Evolutionary conservation across 2,329 filamentous ascomycete genomes (phyloP).

Genomic region (Talaromyces sp.): DNA sequence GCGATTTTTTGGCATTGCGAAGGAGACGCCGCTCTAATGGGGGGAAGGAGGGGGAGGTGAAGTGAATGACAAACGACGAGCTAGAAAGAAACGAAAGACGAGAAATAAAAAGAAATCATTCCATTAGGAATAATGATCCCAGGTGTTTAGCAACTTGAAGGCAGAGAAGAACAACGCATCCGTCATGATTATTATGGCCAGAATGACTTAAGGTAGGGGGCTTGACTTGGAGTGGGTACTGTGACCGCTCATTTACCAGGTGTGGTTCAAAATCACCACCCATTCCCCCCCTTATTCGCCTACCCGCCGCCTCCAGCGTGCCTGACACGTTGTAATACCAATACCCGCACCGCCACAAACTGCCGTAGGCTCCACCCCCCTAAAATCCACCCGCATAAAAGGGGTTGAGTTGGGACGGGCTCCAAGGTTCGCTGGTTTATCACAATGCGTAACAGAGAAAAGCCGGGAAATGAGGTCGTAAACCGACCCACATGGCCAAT

Average conservation of each 20-base stretch:
- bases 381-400: conserved; percentile 20
- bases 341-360: conserved; percentile 26
- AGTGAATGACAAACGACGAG: not conserved
- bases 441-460: not conserved
- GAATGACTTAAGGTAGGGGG: conserved; percentile 18
- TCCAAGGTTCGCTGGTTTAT: conserved; percentile 7
- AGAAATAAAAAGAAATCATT: conserved; percentile 7
- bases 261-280: not conserved
- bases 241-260: conserved; percentile 1
- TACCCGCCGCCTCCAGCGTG: not conserved
- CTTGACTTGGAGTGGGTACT: conserved; percentile 2
- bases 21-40: conserved; percentile 19
- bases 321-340: conserved; percentile 13
- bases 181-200: conserved; percentile 24
- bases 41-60: not conserved
- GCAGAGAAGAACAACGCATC: conserved; percentile 5
- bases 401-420: conserved; percentile 11
- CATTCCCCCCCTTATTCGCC: not conserved
- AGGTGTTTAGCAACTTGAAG: conserved; percentile 4
- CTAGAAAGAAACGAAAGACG: conserved; percentile 17
- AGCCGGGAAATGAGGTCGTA: conserved; percentile 8
- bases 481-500: conserved; percentile 7
- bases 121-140: conserved; percentile 7
- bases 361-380: conserved; percentile 19
- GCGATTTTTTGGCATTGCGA: conserved; percentile 66